These are phyloP conservation scores for Schoenoplectus triqueter DNA, from an alignment of 202 grass and related monocot species.

Conservation along the genomic window DNA sequence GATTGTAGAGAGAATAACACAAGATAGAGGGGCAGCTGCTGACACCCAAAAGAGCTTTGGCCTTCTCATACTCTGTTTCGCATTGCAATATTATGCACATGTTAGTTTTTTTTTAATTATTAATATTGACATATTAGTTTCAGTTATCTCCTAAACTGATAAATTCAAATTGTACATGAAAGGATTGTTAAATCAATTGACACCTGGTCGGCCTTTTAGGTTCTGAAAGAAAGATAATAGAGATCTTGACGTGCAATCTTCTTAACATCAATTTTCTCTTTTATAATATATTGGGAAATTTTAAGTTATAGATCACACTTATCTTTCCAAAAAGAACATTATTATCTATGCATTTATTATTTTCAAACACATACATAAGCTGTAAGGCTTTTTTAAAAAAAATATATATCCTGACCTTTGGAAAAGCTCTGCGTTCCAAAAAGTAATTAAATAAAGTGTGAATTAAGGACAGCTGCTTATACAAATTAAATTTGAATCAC, in stretches of 20 bases:
- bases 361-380: background rate
- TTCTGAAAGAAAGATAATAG: background rate
- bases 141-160: background rate
- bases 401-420: background rate
- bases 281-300: background rate
- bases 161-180: background rate
- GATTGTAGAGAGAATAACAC: slow-evolving; percentile 84
- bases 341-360: background rate
- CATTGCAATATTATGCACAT: slow-evolving; percentile 2
- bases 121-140: too few relatives aligned
- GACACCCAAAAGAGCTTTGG: slow-evolving; percentile 95
- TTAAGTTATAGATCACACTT: background rate
- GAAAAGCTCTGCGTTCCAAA: background rate
- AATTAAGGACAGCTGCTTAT: slow-evolving; percentile 26
- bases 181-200: too few relatives aligned
- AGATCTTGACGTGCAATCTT: background rate
- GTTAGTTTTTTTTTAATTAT: background rate
- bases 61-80: slow-evolving; percentile 65
- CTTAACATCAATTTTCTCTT: background rate
- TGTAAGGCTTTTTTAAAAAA: background rate
- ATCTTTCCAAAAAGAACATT: background rate
- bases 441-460: slow-evolving; percentile 17
- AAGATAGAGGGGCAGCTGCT: slow-evolving; percentile 78
- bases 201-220: background rate
- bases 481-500: slow-evolving; percentile 33